phyloP scores from a whole-genome alignment of 306 rosid species.

The Comarum palustre region DNA sequence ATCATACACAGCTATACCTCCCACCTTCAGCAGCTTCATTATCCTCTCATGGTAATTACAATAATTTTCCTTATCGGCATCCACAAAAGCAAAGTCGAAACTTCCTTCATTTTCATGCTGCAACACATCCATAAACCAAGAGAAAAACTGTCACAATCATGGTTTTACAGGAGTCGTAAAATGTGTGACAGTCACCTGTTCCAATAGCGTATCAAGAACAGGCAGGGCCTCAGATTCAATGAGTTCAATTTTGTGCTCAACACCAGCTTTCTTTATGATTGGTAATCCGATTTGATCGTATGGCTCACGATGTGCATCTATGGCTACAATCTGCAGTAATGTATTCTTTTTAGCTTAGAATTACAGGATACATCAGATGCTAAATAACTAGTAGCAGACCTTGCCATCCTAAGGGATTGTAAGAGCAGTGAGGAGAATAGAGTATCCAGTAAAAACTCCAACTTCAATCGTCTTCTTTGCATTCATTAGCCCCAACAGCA shows the following conservation, averaged over 20 bases:
- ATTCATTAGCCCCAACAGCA: slow-evolving; percentile 46
- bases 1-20: slow-evolving; percentile 47
- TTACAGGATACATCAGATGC: background rate
- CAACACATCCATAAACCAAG: background rate
- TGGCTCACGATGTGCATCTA: slow-evolving; percentile 41
- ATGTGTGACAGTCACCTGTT: slow-evolving; percentile 30
- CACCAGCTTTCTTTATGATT: slow-evolving; percentile 52
- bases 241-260: slow-evolving; percentile 60
- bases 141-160: background rate
- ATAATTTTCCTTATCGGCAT: slow-evolving; percentile 50
- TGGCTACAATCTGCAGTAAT: slow-evolving; percentile 45
- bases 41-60: slow-evolving; percentile 57
- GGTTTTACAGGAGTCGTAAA: background rate
- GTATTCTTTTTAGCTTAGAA: background rate
- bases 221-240: slow-evolving; percentile 53
- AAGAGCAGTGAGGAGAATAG: slow-evolving; percentile 71
- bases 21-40: slow-evolving; percentile 46
- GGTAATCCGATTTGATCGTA: slow-evolving; percentile 58
- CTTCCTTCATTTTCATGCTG: slow-evolving; percentile 44
- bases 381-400: slow-evolving; percentile 4
- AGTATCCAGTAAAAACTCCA: slow-evolving; percentile 62
- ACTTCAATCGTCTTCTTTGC: slow-evolving; percentile 58
- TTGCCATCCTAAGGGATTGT: slow-evolving; percentile 52
- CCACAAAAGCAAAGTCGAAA: slow-evolving; percentile 56
- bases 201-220: slow-evolving; percentile 43